Evolutionary conservation across 768 basidiomycete genomes (phyloP), one percentile per base, ranked within the genome.

Genomic region (Termitomyces sp.): DNA sequence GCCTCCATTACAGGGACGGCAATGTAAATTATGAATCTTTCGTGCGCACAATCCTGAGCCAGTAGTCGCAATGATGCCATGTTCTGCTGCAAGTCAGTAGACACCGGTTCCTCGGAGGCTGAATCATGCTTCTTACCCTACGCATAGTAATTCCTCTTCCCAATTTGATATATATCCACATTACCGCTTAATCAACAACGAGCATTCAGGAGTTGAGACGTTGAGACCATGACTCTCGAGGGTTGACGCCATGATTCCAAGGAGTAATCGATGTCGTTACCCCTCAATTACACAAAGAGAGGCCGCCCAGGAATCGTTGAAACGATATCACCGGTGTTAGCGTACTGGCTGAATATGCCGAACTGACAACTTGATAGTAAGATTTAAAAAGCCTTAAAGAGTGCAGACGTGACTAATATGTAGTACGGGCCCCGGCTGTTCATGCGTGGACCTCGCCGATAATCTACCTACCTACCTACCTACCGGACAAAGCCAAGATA

Each of bases 11-110:
- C 70, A 97, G 96, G 24, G 96, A 98, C 70, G 96, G 96, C 15
- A 97, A 96, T 68, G 88, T 98, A 71, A 96, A 98, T 76, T 98
- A 98, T 73, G 95, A 96, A 74, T 94, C 92, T 2, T 97, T 98
- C 69, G 95, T 97, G 52, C 88, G 94, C 75, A 94, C 92, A 20
- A 95, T 98, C 67, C 85, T 96, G 56, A 91, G 87, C 70, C 94
- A 95, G 82, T 95, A 78, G 51, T 39, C n/a, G 4, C 33, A 18
- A 28, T 49, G 32, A 64, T 61, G 20, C 56, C 59, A 11, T 44
- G 28, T 35, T 33, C 20, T 45, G 44, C 63, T 61, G 46, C 52
- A 24, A 64, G 48, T 15, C 44, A 52, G 58, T 39, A 40, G 39
- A 15, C 35, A 50, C 35, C 35, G 38, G 38, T 57, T 44, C 48